Percentiles rank a stretch among this genome's conserved stretches.
Conservation (phyloP, 2,329 filamentous ascomycete species). For the Phialocephala subalpina region DNA sequence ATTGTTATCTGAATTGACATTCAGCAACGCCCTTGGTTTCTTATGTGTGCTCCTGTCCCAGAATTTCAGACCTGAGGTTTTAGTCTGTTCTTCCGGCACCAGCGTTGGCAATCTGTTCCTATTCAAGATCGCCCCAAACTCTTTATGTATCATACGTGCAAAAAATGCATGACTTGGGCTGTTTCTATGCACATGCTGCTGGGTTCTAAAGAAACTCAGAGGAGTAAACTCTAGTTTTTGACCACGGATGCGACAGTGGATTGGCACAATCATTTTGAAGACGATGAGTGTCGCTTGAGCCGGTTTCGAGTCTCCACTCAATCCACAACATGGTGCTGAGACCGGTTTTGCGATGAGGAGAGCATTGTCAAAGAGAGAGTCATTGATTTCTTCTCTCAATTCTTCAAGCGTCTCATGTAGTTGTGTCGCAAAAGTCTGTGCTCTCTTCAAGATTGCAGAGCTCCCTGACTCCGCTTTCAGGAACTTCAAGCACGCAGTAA, state of each 20-base stretch:
- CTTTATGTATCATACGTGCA: slow-evolving; percentile 64
- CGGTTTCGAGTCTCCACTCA: slow-evolving; percentile 32
- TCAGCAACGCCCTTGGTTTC: background rate
- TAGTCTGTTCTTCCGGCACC: too few relatives aligned
- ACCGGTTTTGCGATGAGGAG: slow-evolving; percentile 53
- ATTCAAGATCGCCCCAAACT: slow-evolving; percentile 59
- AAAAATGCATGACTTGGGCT: slow-evolving; percentile 65
- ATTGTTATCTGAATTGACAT: background rate
- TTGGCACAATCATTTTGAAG: slow-evolving; percentile 66
- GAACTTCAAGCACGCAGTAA: slow-evolving; percentile 49
- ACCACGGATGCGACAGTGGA: slow-evolving; percentile 59
- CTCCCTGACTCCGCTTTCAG: slow-evolving; percentile 38
- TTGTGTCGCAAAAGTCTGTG: slow-evolving; percentile 54
- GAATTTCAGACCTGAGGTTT: slow-evolving; percentile 8
- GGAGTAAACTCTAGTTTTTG: slow-evolving; percentile 64
- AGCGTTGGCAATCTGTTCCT: slow-evolving; percentile 11
- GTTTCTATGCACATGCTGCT: slow-evolving; percentile 65
- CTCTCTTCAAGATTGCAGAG: slow-evolving; percentile 46
- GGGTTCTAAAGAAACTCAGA: slow-evolving; percentile 68
- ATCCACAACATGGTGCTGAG: slow-evolving; percentile 49
- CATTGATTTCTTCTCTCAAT: slow-evolving; percentile 51
- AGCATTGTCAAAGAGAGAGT: slow-evolving; percentile 55
- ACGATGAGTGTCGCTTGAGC: slow-evolving; percentile 52
- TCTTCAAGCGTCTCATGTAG: slow-evolving; percentile 53
- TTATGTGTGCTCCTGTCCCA: background rate